These are phyloP conservation scores for Ottelia alismoides DNA, from an alignment of 106 monocot species.

Conservation along the genomic window DNA sequence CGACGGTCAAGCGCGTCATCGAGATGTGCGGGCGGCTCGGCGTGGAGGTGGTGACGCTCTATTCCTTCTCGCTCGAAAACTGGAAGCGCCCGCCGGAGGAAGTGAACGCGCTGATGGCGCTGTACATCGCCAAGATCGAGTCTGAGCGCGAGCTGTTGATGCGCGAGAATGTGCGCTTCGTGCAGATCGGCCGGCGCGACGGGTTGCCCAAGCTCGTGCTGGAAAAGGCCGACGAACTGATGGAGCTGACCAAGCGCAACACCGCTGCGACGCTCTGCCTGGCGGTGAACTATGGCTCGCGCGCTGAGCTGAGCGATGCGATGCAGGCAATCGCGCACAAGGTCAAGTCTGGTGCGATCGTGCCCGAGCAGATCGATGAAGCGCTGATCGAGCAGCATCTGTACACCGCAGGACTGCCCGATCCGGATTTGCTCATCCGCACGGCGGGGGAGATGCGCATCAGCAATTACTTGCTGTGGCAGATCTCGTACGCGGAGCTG, in stretches of 20 bases:
- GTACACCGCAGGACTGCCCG: constrained; percentile 3
- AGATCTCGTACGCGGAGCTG: no score
- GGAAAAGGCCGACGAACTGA: neutral
- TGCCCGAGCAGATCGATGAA: constrained; percentile 11
- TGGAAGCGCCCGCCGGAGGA: neutral
- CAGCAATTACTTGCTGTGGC: constrained; percentile 45
- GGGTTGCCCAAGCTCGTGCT: neutral
- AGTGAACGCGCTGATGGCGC: neutral
- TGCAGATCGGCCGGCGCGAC: neutral
- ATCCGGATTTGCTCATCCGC: constrained; percentile 31
- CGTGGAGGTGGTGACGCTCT: neutral
- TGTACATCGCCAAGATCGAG: constrained; percentile 5
- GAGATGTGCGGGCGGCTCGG: neutral
- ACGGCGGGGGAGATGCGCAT: constrained; percentile 36
- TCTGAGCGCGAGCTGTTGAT: neutral
- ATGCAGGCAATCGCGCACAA: neutral
- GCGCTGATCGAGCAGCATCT: constrained; percentile 12
- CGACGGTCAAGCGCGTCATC: neutral
- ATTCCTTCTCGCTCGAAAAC: neutral
- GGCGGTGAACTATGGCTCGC: neutral
- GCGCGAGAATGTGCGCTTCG: neutral
- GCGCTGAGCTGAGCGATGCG: neutral
- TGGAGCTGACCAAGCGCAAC: neutral
- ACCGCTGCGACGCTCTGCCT: neutral
- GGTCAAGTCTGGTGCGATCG: no score